Percentiles rank a stretch among this genome's conserved stretches.
These are phyloP conservation scores for Backusella luteola DNA, from an alignment of 192 early-diverging fungal species.

Conservation along the genomic window DNA sequence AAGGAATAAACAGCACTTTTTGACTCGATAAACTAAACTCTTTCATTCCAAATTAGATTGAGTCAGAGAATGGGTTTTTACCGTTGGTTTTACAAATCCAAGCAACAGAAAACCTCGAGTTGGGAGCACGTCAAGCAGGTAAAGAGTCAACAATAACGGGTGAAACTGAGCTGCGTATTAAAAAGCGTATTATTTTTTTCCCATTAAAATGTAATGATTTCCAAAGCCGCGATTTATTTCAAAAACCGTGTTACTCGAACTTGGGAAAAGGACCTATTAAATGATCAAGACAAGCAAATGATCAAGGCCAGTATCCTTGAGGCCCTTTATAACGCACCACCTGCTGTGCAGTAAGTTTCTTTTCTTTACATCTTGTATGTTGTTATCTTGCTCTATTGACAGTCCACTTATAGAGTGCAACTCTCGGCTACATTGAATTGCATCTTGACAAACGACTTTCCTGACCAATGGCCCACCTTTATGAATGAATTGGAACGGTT, in stretches of 20 bases:
- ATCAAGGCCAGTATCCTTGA: slow-evolving; percentile 75
- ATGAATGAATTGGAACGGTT: slow-evolving; percentile 61
- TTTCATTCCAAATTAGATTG: slow-evolving; percentile 28
- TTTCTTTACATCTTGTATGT: too few species aligned
- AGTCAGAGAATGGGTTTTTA: slow-evolving; percentile 48
- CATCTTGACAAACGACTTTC: slow-evolving; percentile 78
- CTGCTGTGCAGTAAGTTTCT: slow-evolving; percentile 60
- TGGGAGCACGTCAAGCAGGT: slow-evolving; percentile 60
- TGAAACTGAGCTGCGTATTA: not conserved
- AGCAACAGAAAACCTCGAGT: slow-evolving; percentile 46
- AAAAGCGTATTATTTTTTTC: not conserved
- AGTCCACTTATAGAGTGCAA: slow-evolving; percentile 48
- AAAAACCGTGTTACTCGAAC: slow-evolving; percentile 77
- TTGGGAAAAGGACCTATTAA: slow-evolving; percentile 60
- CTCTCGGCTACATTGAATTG: slow-evolving; percentile 74
- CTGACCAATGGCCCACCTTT: slow-evolving; percentile 80
- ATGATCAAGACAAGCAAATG: slow-evolving; percentile 64
- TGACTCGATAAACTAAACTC: not conserved
- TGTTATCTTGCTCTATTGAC: too few species aligned
- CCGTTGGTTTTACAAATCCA: slow-evolving; percentile 51
- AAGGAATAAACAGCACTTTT: not conserved
- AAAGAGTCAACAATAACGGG: not conserved
- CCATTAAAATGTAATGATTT: not conserved
- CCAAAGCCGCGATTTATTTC: slow-evolving; percentile 81
- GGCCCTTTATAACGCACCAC: slow-evolving; percentile 64